Base-by-base conservation (phyloP, 139 green algal species). In the Tetradesmus lagerheimii region DNA sequence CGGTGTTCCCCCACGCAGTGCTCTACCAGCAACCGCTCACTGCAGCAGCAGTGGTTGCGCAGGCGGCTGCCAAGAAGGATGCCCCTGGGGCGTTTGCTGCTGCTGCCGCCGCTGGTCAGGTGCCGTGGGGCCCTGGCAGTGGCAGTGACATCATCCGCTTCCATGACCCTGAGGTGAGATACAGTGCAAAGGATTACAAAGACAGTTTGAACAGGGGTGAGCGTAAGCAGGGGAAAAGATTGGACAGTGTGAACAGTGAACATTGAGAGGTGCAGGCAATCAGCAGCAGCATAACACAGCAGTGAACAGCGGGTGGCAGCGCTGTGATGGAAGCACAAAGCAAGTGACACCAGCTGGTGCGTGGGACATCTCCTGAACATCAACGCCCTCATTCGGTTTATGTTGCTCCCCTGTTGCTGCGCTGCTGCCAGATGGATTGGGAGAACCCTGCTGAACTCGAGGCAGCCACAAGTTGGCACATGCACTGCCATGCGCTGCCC, bases 1-100 rank as follows among this genome's bases (percentile, higher is more conserved):
- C 96, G 3, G 82, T 88, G 23, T 99, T 99, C 89, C 95, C 95
- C 9, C 94, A 97, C 64, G 93, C 96, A 0, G 97, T 99, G 45
- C 91, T 98, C n/a, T 99, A 97, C 89, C 94, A 97, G 83, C 93
- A 97, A 90, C 78, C 86, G 31, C 45, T 88, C 9, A 74, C 78
- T 34, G 78, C 79, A 45, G 88, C 88, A 34, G 88, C 88, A 31
- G 88, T 89, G 35, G 88, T 89, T 43, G 88, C 81, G 16, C 80
- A 87, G 29, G 88, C 62, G 9, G 77, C 80, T 25, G 45, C 45
- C 12, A 85, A 50, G 74, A 57, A 76, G 8, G 86, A n/a, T 35
- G 88, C 5, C 2, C 37, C 57, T 38, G 79, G 35, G 4, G 85
- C 20, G 2, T 11, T 20, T 25, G 79, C 64, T 41, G 64, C 80